Percentiles rank a stretch among this genome's conserved stretches.
phyloP scores from a whole-genome alignment of 768 basidiomycete genomes.

The Galerina marginata region DNA sequence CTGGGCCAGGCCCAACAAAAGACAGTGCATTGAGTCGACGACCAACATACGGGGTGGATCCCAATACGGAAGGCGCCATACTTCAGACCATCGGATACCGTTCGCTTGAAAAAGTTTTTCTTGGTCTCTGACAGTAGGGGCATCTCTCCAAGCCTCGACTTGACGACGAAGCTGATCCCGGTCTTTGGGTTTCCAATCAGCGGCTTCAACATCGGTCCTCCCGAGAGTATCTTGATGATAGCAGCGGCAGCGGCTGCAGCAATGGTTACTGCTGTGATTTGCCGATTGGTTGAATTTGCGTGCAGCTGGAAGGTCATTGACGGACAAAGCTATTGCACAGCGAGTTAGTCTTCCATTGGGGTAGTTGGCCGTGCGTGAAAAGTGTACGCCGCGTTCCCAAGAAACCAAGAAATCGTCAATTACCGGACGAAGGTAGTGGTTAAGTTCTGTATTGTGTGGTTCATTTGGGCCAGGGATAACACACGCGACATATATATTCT shows the following conservation, averaged over 20 bases:
- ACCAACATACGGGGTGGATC: constrained; percentile 28
- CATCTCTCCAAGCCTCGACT: constrained; percentile 26
- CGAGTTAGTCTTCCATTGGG: too few relatives aligned
- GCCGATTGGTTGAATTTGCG: constrained; percentile 20
- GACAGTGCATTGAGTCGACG: constrained; percentile 39
- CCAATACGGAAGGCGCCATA: constrained; percentile 40
- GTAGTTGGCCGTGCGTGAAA: too few relatives aligned
- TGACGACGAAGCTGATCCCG: constrained; percentile 5
- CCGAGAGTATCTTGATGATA: background rate
- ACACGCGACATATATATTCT: too few relatives aligned
- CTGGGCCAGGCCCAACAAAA: constrained; percentile 28
- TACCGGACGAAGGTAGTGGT: too few relatives aligned
- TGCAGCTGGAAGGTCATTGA: constrained; percentile 12
- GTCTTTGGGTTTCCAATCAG: constrained; percentile 23
- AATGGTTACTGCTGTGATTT: background rate
- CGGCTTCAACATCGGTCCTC: constrained; percentile 24
- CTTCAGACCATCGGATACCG: constrained; percentile 32
- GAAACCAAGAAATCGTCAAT: too few relatives aligned
- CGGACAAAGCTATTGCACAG: too few relatives aligned
- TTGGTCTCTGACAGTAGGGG: constrained; percentile 5
- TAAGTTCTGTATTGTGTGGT: too few relatives aligned
- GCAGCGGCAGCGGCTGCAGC: constrained; percentile 23
- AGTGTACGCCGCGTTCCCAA: too few relatives aligned
- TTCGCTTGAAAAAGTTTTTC: constrained; percentile 18
- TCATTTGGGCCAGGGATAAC: too few relatives aligned